A percentile compares a stretch with the other conserved stretches of the same genome.
phyloP scores from a whole-genome alignment of 2,329 filamentous ascomycete species.

The Cytospora paraplurivora region DNA sequence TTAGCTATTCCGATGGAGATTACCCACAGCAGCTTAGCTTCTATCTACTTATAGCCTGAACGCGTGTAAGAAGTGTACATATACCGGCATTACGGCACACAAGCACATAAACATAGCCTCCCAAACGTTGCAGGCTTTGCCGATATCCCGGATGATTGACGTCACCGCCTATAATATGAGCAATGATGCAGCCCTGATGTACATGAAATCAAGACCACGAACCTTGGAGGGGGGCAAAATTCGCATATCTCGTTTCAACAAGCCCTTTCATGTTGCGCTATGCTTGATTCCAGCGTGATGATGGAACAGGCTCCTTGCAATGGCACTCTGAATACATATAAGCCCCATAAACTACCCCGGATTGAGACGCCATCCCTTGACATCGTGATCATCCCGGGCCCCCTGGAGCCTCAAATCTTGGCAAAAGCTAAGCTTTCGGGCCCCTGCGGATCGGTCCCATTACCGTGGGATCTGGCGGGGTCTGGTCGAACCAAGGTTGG shows the following conservation, averaged over 20 bases:
- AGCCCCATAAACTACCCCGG: slow-evolving; percentile 1
- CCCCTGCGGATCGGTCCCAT: slow-evolving; percentile 16
- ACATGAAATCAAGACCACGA: neutral
- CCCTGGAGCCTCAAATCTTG: slow-evolving; percentile 28
- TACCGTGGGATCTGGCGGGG: slow-evolving; percentile 4
- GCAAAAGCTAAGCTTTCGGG: slow-evolving; percentile 29
- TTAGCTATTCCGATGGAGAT: neutral
- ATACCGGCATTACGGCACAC: slow-evolving; percentile 8
- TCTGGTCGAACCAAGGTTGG: neutral
- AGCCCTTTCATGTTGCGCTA: neutral
- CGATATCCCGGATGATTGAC: slow-evolving; percentile 2
- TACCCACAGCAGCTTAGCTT: neutral
- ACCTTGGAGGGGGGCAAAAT: neutral
- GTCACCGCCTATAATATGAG: slow-evolving; percentile 6
- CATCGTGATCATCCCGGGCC: slow-evolving; percentile 16
- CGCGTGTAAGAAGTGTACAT: too few relatives aligned
- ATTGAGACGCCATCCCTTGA: slow-evolving; percentile 23
- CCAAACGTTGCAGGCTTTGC: neutral
- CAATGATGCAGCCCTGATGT: slow-evolving; percentile 13
- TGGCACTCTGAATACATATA: neutral
- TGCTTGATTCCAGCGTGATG: neutral
- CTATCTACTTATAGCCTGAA: neutral
- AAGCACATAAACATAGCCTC: neutral
- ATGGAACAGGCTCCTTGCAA: neutral
- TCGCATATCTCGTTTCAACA: neutral